These are phyloP conservation scores for Anthostomella pinea DNA, from an alignment of 2,329 filamentous ascomycete species.

Conservation along the genomic window DNA sequence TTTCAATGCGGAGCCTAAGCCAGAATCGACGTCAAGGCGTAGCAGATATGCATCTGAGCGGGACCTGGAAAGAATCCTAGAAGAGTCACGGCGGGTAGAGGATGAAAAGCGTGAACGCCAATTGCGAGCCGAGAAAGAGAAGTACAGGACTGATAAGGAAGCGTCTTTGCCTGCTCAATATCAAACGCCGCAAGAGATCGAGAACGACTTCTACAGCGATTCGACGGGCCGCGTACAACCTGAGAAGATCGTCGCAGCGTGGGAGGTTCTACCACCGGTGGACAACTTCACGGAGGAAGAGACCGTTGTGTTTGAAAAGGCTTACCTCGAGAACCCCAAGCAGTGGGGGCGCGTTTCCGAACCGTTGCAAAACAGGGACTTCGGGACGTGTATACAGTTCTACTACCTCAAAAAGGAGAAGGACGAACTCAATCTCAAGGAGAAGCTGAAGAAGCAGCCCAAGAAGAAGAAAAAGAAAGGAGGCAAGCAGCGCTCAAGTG, in stretches of 20 bases:
- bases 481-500: constrained; percentile 59
- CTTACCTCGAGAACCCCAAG: constrained; percentile 74
- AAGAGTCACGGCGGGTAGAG: constrained; percentile 69
- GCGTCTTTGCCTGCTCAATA: constrained; percentile 71
- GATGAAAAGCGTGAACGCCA: constrained; percentile 69
- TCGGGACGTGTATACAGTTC: constrained; percentile 79
- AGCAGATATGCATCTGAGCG: constrained; percentile 68
- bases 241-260: constrained; percentile 65
- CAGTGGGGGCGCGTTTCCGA: constrained; percentile 79
- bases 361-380: constrained; percentile 63
- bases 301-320: constrained; percentile 66
- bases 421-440: constrained; percentile 72
- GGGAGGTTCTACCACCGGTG: constrained; percentile 68
- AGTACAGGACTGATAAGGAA: constrained; percentile 71
- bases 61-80: constrained; percentile 68
- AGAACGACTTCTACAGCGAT: constrained; percentile 60
- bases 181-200: constrained; percentile 58
- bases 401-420: constrained; percentile 83
- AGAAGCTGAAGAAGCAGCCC: constrained; percentile 66
- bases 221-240: constrained; percentile 62
- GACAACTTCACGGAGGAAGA: constrained; percentile 76
- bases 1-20: constrained; percentile 50
- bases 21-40: constrained; percentile 48
- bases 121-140: constrained; percentile 60
- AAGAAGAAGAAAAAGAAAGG: constrained; percentile 56